Conservation (phyloP, 2,329 filamentous ascomycete species). For the Apiospora phragmitis region DNA sequence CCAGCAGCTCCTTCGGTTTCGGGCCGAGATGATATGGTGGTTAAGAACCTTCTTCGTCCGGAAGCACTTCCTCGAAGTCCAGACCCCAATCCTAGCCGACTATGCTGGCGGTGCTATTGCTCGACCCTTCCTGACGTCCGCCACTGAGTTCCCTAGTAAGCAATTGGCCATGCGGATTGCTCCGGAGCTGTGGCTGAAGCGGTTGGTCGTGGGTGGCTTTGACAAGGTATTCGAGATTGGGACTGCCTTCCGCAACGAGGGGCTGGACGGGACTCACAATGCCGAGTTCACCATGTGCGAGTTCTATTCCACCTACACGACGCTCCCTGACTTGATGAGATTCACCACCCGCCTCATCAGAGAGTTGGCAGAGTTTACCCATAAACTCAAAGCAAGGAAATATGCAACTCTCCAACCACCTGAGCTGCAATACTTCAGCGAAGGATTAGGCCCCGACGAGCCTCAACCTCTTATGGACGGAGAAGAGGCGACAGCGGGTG, state of each 20-base stretch:
- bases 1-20: constrained; percentile 69
- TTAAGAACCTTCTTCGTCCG: constrained; percentile 74
- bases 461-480: neutral
- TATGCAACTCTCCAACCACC: constrained; percentile 44
- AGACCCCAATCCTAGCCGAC: constrained; percentile 83
- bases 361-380: constrained; percentile 55
- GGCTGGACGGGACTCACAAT: constrained; percentile 88
- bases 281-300: constrained; percentile 98
- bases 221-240: constrained; percentile 93
- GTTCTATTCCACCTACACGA: constrained; percentile 87
- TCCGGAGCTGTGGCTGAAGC: constrained; percentile 93
- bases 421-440: constrained; percentile 45
- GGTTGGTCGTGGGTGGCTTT: constrained; percentile 84
- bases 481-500: neutral
- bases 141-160: constrained; percentile 73
- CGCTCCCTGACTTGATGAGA: constrained; percentile 70
- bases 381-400: constrained; percentile 41
- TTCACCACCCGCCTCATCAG: constrained; percentile 73
- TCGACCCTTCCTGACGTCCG: constrained; percentile 78
- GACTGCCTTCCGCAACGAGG: constrained; percentile 89
- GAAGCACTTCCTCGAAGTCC: constrained; percentile 79
- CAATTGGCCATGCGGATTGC: constrained; percentile 82
- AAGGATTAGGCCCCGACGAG: no score
- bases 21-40: constrained; percentile 72
- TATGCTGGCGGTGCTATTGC: constrained; percentile 86